Percentiles rank a stretch among this genome's conserved stretches.
phyloP scores from a whole-genome alignment of 106 monocot genomes.

The Acanthochlamys bracteata region DNA sequence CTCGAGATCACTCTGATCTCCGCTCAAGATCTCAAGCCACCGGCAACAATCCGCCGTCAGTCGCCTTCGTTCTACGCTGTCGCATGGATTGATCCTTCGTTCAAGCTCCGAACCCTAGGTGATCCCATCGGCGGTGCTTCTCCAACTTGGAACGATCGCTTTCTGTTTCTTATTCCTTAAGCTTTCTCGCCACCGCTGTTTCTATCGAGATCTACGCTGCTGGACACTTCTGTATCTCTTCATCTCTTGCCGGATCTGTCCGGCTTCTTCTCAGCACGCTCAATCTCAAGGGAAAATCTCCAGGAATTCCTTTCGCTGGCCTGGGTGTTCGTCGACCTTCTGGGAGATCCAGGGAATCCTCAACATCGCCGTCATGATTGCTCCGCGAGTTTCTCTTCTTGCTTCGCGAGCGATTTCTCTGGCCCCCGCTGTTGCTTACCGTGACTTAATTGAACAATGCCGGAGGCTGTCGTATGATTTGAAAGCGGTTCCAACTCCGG shows the following conservation, averaged over 20 bases:
- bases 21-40: constrained; percentile 13
- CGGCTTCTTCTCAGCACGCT: constrained; percentile 6
- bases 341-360: constrained; percentile 8
- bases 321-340: constrained; percentile 10
- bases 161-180: constrained; percentile 1
- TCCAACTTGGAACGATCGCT: constrained; percentile 12
- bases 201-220: constrained; percentile 12
- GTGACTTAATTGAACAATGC: background rate
- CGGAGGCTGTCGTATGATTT: background rate
- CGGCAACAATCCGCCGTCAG: background rate
- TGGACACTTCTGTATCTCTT: constrained; percentile 1
- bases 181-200: constrained; percentile 1
- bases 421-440: constrained; percentile 2
- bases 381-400: background rate
- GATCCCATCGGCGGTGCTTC: background rate
- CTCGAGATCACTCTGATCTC: constrained; percentile 8
- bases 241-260: constrained; percentile 4
- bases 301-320: constrained; percentile 2
- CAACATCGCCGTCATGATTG: constrained; percentile 3
- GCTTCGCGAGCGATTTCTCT: background rate
- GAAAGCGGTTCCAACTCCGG: too few species aligned
- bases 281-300: background rate
- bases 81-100: constrained; percentile 3
- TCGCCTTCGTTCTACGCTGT: constrained; percentile 7
- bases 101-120: constrained; percentile 6